Percentiles rank a stretch among this genome's conserved stretches.
Conservation (phyloP, 2,329 filamentous ascomycete species). For the Ophiocordyceps camponoti-saundersi region DNA sequence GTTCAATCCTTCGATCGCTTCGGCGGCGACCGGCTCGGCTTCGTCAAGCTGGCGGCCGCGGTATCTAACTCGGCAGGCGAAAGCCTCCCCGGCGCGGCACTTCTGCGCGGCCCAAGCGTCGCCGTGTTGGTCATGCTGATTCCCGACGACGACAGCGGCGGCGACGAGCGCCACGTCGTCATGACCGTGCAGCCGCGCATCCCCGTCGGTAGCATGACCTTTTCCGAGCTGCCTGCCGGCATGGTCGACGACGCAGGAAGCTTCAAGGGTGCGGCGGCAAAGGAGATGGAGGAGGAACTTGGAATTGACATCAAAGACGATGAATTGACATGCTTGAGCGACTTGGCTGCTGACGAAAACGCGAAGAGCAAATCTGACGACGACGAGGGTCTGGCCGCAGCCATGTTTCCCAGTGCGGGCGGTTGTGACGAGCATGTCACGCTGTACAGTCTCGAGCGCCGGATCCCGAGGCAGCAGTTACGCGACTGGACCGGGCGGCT, state of each 20-base stretch:
- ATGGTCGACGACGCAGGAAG: conserved; percentile 37
- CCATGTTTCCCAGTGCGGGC: conserved; percentile 40
- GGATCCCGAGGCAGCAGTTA: conserved; percentile 30
- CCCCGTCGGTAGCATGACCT: conserved; percentile 33
- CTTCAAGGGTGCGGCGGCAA: conserved; percentile 40
- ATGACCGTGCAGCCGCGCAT: conserved; percentile 43
- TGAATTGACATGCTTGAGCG: conserved; percentile 32
- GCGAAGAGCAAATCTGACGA: conserved; percentile 6
- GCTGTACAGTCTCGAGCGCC: conserved; percentile 38
- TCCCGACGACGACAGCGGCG: conserved; percentile 27
- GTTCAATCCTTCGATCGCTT: conserved; percentile 39
- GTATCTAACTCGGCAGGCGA: conserved; percentile 31
- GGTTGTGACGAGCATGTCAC: conserved; percentile 44
- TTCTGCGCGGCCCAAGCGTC: conserved; percentile 43
- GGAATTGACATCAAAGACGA: conserved; percentile 31
- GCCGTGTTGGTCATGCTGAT: conserved; percentile 40
- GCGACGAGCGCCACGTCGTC: conserved; percentile 35
- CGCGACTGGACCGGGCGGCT: conserved; percentile 37
- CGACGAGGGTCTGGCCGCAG: conserved; percentile 22
- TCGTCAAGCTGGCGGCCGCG: conserved; percentile 34
- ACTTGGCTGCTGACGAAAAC: conserved; percentile 21
- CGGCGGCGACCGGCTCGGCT: conserved; percentile 28
- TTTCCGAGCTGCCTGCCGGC: conserved; percentile 40
- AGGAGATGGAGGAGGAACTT: conserved; percentile 44
- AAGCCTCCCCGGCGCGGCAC: conserved; percentile 32